These are phyloP conservation scores for Rubroshorea leprosula DNA, from an alignment of 345 rosid species.

Conservation along the genomic window DNA sequence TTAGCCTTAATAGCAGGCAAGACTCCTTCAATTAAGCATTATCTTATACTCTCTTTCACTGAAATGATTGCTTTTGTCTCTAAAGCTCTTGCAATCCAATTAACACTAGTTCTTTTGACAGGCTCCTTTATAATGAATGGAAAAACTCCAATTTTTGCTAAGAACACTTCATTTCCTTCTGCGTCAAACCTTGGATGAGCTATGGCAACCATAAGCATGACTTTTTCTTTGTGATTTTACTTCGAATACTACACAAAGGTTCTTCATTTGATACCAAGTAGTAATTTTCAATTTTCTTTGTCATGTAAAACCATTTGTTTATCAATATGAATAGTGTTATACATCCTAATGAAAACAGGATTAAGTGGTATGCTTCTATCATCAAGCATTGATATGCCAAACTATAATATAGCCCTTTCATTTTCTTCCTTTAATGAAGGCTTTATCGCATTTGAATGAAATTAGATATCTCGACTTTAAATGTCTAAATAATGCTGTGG, in stretches of 20 bases:
- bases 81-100: slow-evolving; percentile 3
- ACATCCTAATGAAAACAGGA: too few relatives aligned
- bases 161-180: neutral
- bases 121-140: slow-evolving; percentile 8
- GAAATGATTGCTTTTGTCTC: slow-evolving; percentile 3
- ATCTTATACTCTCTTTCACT: neutral
- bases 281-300: slow-evolving; percentile 3
- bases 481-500: too few relatives aligned
- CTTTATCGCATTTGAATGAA: too few relatives aligned
- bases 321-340: slow-evolving; percentile 2
- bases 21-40: neutral
- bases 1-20: neutral
- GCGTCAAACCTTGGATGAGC: slow-evolving; percentile 7
- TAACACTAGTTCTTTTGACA: slow-evolving; percentile 8
- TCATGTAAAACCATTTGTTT: slow-evolving; percentile 13
- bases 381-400: too few relatives aligned
- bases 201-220: too few relatives aligned
- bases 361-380: too few relatives aligned
- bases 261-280: slow-evolving; percentile 7
- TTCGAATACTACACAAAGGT: neutral
- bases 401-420: too few relatives aligned
- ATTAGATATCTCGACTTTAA: too few relatives aligned
- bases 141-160: slow-evolving; percentile 7
- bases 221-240: neutral
- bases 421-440: too few relatives aligned